A percentile compares a stretch with the other conserved stretches of the same genome.
These are phyloP conservation scores for Microbotryum lychnidis-dioicae DNA, from an alignment of 1,284 basidiomycete species.

Conservation along the genomic window DNA sequence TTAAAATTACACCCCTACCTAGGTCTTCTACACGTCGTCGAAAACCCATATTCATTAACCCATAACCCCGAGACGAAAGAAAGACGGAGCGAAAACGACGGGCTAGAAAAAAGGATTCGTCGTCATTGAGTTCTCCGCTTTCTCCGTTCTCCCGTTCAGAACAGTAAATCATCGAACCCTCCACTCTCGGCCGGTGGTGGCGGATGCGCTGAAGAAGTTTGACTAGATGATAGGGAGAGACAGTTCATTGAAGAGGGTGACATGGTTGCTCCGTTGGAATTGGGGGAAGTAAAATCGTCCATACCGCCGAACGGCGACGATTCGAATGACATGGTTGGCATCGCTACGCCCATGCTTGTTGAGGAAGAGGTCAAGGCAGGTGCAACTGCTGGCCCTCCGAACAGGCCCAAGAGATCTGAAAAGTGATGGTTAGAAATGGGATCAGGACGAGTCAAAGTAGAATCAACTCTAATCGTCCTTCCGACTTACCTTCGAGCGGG, in stretches of 20 bases:
- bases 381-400: conserved; percentile 12
- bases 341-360: background rate
- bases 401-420: conserved; percentile 33
- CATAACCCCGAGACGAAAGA: too few species aligned
- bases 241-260: background rate
- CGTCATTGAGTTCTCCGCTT: too few species aligned
- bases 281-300: background rate
- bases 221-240: background rate
- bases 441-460: conserved; percentile 50
- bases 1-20: too few species aligned
- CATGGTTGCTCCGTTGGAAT: background rate
- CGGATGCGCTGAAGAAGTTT: background rate
- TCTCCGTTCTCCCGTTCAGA: background rate
- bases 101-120: too few species aligned
- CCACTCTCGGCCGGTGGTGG: background rate
- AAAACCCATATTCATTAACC: too few species aligned
- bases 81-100: too few species aligned
- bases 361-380: background rate
- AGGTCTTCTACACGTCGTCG: too few species aligned
- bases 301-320: conserved; percentile 9
- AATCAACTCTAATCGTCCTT: background rate
- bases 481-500: conserved; percentile 58
- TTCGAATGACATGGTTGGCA: background rate
- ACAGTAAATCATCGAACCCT: conserved; percentile 22
- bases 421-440: conserved; percentile 49